Evolutionary conservation across 495 filamentous ascomycete species (phyloP).

Genomic region (Annulohypoxylon moriforme): DNA sequence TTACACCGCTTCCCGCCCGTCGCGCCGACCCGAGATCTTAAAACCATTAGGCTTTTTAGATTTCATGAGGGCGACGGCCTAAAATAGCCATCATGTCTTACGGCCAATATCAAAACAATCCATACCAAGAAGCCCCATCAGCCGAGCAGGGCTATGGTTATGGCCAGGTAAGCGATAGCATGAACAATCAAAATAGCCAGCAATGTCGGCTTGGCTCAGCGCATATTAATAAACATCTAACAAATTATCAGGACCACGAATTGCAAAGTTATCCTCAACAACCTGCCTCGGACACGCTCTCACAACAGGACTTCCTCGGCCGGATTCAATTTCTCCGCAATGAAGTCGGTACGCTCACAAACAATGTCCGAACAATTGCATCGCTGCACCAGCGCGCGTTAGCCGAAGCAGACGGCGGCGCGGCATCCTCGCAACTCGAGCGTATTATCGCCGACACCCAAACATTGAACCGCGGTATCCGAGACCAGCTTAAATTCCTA

Average conservation of each 20-base stretch:
- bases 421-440: slow-evolving; percentile 64
- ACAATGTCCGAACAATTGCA: slow-evolving; percentile 66
- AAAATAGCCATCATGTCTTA: slow-evolving; percentile 57
- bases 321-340: slow-evolving; percentile 67
- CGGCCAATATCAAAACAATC: slow-evolving; percentile 51
- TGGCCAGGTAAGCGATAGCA: slow-evolving; percentile 44
- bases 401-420: slow-evolving; percentile 60
- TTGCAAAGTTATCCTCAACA: slow-evolving; percentile 52
- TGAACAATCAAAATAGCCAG: not conserved
- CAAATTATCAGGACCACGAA: slow-evolving; percentile 52
- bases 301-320: slow-evolving; percentile 68
- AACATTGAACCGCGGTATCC: slow-evolving; percentile 71
- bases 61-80: slow-evolving; percentile 23
- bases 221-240: slow-evolving; percentile 10
- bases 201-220: not conserved
- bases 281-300: slow-evolving; percentile 50
- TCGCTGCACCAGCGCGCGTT: slow-evolving; percentile 70
- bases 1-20: slow-evolving; percentile 7
- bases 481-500: slow-evolving; percentile 73
- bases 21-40: not conserved
- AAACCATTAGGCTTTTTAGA: slow-evolving; percentile 19
- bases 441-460: slow-evolving; percentile 72
- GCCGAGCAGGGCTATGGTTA: slow-evolving; percentile 62
- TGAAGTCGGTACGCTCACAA: slow-evolving; percentile 66
- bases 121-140: slow-evolving; percentile 57